Base-by-base conservation (phyloP, 2,329 filamentous ascomycete genomes). In the Pseudogymnoascus sp. region DNA sequence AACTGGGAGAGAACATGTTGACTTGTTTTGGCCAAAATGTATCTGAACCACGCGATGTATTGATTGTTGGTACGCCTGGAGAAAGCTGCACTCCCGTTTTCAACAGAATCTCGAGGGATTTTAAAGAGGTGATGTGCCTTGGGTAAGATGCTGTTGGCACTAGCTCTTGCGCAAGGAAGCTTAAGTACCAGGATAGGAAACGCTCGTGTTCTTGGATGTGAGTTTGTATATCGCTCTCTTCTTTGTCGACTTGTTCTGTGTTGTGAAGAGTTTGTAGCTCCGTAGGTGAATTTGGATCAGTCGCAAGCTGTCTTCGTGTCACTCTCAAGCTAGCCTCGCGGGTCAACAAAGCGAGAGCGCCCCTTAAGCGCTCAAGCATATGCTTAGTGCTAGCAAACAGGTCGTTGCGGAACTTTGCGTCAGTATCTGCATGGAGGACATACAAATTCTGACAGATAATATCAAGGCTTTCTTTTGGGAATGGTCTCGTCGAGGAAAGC, bases 131-230 rank as follows among this genome's bases (percentile, higher is more conserved):
- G 54, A 92, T 89, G 67, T 96, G 93, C 6, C 92, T 84, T 71
- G 96, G 92, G 70, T 97, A 99, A 9, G 92, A 94, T 14, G 90
- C 86, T 1, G 88, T 92, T 2, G 92, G 86, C 2, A 85, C 82
- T 20, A 99, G 76, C 68, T 97, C 92, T 37, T 78, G 76, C 60
- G 85, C 80, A 5, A 97, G 73, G 66, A 96, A 94, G 1, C 75
- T 69, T 1, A 90, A 68, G 70, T 93, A 95, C 85, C 89, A 92
- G 1, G 73, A 70, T n/a, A 95, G 67, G 68, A 96, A 96, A 0
- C 75, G 73, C 35, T 82, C 74, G 68, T 86, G 88, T 63, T 77
- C 78, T 33, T 74, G 67, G 39, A 84, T 69, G 16, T 75, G 76
- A 30, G 60, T 33, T 22, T 64, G 64, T 3, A 67, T 57, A 25